A percentile compares a stretch with the other conserved stretches of the same genome.
These are phyloP conservation scores for Scopulariopsis brevicaulis DNA, from an alignment of 2,329 filamentous ascomycete genomes.

Conservation along the genomic window DNA sequence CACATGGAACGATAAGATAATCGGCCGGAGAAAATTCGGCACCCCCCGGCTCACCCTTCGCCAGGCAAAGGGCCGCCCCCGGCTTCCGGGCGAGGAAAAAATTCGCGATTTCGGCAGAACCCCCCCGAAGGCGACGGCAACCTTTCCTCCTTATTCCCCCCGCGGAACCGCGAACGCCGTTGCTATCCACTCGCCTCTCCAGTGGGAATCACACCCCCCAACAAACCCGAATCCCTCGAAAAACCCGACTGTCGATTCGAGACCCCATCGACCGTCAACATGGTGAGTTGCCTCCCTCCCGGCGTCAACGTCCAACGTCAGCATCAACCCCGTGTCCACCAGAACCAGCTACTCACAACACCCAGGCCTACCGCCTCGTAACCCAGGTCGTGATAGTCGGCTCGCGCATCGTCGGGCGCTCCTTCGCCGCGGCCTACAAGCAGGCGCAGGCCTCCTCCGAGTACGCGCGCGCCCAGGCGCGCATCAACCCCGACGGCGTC, in stretches of 20 bases:
- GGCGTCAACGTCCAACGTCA: too few relatives aligned
- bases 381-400: constrained; percentile 87
- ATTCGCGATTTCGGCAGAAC: not conserved
- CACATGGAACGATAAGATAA: not conserved
- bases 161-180: not conserved
- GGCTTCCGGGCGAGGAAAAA: not conserved
- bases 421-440: constrained; percentile 88
- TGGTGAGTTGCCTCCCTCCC: too few relatives aligned
- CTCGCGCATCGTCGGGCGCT: constrained; percentile 81
- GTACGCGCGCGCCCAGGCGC: constrained; percentile 64
- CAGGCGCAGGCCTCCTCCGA: constrained; percentile 82
- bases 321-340: too few relatives aligned
- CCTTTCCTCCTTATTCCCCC: not conserved
- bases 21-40: not conserved
- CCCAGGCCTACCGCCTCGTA: constrained; percentile 40
- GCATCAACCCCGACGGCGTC: constrained; percentile 32
- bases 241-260: too few relatives aligned
- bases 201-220: not conserved
- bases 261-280: too few relatives aligned
- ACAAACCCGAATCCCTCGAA: too few relatives aligned
- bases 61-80: not conserved
- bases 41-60: not conserved
- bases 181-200: not conserved
- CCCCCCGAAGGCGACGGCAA: not conserved
- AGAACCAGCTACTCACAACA: not conserved